Base-by-base conservation (phyloP, 2,329 filamentous ascomycete genomes). In the Ophiocordyceps australis region DNA sequence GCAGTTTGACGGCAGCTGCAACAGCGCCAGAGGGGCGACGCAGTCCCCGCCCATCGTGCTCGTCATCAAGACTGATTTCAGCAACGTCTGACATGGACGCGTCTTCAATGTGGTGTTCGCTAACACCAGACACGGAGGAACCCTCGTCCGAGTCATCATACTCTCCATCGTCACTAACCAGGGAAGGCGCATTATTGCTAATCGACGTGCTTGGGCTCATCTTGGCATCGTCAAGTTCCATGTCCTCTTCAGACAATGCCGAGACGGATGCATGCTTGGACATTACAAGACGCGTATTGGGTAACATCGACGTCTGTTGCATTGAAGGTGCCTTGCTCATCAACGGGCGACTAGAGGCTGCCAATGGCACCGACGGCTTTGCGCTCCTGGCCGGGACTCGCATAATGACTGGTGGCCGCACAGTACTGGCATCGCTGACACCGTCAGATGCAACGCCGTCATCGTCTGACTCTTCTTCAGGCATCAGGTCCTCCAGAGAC, bases 101-200 rank as follows among this genome's bases (percentile, higher is more conserved):
- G n/a, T 66, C 57, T 15, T 71, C 71, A 20, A 65, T 45, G 29
- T 53, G 57, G 29, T 53, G 57, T 25, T 70, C 65, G 29, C 60
- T 65, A 28, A 55, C 54, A 15, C 69, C 69, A 5, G 69, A 74
- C 22, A 60, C 55, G 4, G 62, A 62, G 4, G 68, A 75, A 23
- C 59, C 63, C 31, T 70, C 68, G 29, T 76, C 70, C 2, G 74
- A 79, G 28, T 75, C 73, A 36, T 78, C 76, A 39, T 77, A 80
- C 43, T 82, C 77, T 38, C 76, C 74, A 41, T 82, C 76, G 47
- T 85, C 78, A 49, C 76, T 81, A 41, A 83, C 76, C 25, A 85
- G 60, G 38, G 75, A 82, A 14, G 78, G 78, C 7, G 78, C 76
- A 36, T 79, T 78, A 47, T 81, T 81, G 45, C 74, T 77, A 26